These are phyloP conservation scores for Periconia macrospinosa DNA, from an alignment of 2,329 filamentous ascomycete species.

Conservation along the genomic window DNA sequence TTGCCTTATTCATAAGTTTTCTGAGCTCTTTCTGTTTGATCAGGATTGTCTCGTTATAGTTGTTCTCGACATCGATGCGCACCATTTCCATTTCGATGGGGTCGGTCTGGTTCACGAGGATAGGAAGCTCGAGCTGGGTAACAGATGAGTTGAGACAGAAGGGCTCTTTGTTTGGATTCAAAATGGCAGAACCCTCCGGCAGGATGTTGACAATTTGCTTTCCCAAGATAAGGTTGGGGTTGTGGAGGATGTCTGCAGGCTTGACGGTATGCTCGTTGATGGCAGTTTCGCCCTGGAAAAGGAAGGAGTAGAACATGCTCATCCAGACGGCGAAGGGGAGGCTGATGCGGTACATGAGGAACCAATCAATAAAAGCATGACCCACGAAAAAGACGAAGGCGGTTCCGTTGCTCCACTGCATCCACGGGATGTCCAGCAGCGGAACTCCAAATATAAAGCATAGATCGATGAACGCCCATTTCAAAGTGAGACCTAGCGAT, in stretches of 20 bases:
- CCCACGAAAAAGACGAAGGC: constrained; percentile 70
- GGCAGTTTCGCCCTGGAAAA: constrained; percentile 90
- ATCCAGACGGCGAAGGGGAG: constrained; percentile 76
- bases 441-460: constrained; percentile 86
- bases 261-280: constrained; percentile 94
- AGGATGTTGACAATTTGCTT: constrained; percentile 98
- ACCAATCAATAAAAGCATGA: constrained; percentile 75
- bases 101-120: constrained; percentile 90
- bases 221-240: constrained; percentile 89
- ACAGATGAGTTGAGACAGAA: constrained; percentile 76
- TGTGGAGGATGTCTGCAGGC: constrained; percentile 82
- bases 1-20: constrained; percentile 70
- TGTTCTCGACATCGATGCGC: constrained; percentile 81
- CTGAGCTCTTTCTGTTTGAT: constrained; percentile 75
- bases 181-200: constrained; percentile 86
- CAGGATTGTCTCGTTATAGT: constrained; percentile 76
- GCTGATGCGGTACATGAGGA: constrained; percentile 91
- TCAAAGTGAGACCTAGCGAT: constrained; percentile 88
- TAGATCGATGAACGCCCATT: constrained; percentile 89
- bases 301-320: constrained; percentile 71
- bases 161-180: constrained; percentile 79
- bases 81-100: constrained; percentile 88
- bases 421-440: constrained; percentile 88
- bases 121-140: constrained; percentile 69
- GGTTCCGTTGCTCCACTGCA: constrained; percentile 81